These are phyloP conservation scores for Globisporangium lucens DNA, from an alignment of 352 stramenopile species.

Conservation along the genomic window DNA sequence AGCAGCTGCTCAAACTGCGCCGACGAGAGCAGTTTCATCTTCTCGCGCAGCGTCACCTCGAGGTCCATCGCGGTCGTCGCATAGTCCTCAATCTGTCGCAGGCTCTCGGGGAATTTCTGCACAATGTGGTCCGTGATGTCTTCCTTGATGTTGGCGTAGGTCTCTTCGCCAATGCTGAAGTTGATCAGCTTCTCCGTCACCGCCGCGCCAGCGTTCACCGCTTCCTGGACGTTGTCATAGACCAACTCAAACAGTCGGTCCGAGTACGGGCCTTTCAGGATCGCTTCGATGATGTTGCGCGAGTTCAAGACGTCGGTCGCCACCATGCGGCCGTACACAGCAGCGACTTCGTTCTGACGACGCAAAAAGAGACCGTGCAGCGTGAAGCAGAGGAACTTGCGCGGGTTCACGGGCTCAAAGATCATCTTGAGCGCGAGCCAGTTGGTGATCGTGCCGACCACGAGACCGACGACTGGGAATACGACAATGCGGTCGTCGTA, in stretches of 20 bases:
- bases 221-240: slow-evolving; percentile 84
- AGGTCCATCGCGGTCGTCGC: slow-evolving; percentile 91
- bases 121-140: slow-evolving; percentile 89
- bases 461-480: slow-evolving; percentile 90
- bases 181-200: slow-evolving; percentile 85
- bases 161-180: slow-evolving; percentile 78
- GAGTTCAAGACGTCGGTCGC: slow-evolving; percentile 83
- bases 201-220: slow-evolving; percentile 74
- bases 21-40: slow-evolving; percentile 89
- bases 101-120: slow-evolving; percentile 78
- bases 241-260: slow-evolving; percentile 86
- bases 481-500: slow-evolving; percentile 79
- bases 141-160: slow-evolving; percentile 84
- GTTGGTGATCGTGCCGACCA: slow-evolving; percentile 97
- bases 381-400: slow-evolving; percentile 84
- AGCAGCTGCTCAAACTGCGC: slow-evolving; percentile 95
- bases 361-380: slow-evolving; percentile 95
- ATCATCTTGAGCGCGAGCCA: slow-evolving; percentile 95
- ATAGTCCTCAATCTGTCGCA: slow-evolving; percentile 93
- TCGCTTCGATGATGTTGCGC: slow-evolving; percentile 87
- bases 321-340: slow-evolving; percentile 87
- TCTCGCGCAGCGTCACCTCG: slow-evolving; percentile 88
- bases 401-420: slow-evolving; percentile 88
- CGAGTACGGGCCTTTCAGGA: slow-evolving; percentile 86
- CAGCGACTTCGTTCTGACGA: slow-evolving; percentile 89